A percentile compares a stretch with the other conserved stretches of the same genome.
phyloP scores from a whole-genome alignment of 257 asterid genomes.

The Craterostigma plantagineum region DNA sequence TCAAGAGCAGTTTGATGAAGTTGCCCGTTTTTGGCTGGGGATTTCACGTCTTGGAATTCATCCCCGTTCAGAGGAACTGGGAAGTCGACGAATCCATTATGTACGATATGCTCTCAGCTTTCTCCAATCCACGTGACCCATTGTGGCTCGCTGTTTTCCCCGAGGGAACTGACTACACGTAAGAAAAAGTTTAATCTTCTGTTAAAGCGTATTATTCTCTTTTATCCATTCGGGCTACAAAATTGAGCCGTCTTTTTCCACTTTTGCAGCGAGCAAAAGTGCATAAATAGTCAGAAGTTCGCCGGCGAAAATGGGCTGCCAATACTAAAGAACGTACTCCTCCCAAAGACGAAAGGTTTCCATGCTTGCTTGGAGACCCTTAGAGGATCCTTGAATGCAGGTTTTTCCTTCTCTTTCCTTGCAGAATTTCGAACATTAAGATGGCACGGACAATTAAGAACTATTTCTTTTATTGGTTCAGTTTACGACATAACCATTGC shows the following conservation, averaged over 20 bases:
- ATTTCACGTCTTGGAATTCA: slow-evolving; percentile 69
- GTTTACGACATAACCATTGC: slow-evolving; percentile 84
- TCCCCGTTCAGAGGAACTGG: slow-evolving; percentile 94
- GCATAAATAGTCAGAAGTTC: slow-evolving; percentile 53
- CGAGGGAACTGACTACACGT: slow-evolving; percentile 94
- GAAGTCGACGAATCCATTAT: slow-evolving; percentile 53
- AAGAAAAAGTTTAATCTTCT: slow-evolving; percentile 4
- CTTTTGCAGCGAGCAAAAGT: slow-evolving; percentile 57
- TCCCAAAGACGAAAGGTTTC: slow-evolving; percentile 79
- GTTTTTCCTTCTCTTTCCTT: slow-evolving; percentile 16
- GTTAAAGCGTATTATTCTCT: neutral
- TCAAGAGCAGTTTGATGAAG: slow-evolving; percentile 83
- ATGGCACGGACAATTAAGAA: too few relatives aligned
- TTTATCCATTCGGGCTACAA: too few relatives aligned
- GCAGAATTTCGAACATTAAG: too few relatives aligned
- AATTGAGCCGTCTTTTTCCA: neutral
- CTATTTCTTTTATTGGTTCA: too few relatives aligned
- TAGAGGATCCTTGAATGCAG: slow-evolving; percentile 77
- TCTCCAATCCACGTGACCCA: slow-evolving; percentile 34
- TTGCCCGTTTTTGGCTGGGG: slow-evolving; percentile 91
- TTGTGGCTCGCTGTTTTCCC: slow-evolving; percentile 95
- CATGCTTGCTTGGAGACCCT: slow-evolving; percentile 49
- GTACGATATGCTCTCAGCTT: slow-evolving; percentile 42
- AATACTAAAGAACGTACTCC: slow-evolving; percentile 58
- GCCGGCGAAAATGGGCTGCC: slow-evolving; percentile 77